A percentile compares a stretch with the other conserved stretches of the same genome.
phyloP scores from a whole-genome alignment of 192 early-diverging fungal genomes.

The Allomyces javanicus region DNA sequence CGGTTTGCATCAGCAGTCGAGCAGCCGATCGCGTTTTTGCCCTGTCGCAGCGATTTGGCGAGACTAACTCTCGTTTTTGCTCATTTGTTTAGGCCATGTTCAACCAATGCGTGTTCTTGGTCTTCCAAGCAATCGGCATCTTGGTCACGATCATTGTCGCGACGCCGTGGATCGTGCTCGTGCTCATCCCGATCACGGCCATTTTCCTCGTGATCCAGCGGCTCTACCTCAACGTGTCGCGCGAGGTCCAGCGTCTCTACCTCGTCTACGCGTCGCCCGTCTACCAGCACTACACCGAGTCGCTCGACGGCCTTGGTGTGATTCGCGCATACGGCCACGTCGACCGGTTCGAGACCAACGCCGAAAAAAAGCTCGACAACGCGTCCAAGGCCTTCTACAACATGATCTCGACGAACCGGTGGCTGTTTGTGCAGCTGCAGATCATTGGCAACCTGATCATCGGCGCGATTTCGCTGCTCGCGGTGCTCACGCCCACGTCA shows the following conservation, averaged over 20 bases:
- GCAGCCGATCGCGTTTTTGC: too few relatives aligned
- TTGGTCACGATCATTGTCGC: constrained; percentile 30
- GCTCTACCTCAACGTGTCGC: constrained; percentile 54
- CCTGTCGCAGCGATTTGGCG: too few relatives aligned
- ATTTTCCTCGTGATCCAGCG: constrained; percentile 41
- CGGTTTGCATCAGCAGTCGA: too few relatives aligned
- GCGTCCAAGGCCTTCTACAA: constrained; percentile 75
- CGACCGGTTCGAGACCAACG: constrained; percentile 39
- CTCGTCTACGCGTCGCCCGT: constrained; percentile 54
- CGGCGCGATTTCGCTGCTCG: constrained; percentile 51
- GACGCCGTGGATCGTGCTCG: constrained; percentile 32
- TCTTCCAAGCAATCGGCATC: constrained; percentile 34
- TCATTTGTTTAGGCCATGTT: not conserved
- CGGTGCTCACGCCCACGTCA: constrained; percentile 37
- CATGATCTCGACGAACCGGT: constrained; percentile 71
- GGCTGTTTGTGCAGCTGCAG: constrained; percentile 72
- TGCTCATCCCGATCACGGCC: constrained; percentile 32
- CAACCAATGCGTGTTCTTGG: not conserved
- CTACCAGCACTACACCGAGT: constrained; percentile 65
- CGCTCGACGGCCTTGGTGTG: constrained; percentile 49
- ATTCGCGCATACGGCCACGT: constrained; percentile 69
- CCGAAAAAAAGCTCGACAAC: constrained; percentile 39
- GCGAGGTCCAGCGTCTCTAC: constrained; percentile 80
- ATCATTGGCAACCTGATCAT: constrained; percentile 53
- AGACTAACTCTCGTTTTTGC: too few relatives aligned